Base-by-base conservation (phyloP, 129 eudicot species). In the Logfia minima region DNA sequence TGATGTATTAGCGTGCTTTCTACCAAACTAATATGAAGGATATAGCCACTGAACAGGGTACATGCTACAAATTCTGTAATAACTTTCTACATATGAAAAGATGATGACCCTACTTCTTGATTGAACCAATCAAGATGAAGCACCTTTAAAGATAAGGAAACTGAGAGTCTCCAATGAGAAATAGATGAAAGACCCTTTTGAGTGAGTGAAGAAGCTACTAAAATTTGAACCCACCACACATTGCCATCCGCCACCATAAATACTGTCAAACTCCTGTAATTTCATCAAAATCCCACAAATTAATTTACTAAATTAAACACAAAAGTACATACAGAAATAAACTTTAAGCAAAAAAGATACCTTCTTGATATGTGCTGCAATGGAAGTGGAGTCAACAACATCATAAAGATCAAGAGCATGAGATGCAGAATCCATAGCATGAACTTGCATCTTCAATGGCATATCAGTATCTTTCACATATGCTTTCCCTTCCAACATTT, bases 181-280 rank as follows among this genome's bases (percentile, higher is more conserved):
- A 68, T 87, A 87, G 72, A 87, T 79, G 79, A 84, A 87, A 67
- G 91, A 75, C 21, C 91, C 91, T 82, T 79, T 71, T 34, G 85
- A 75, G 28, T 87, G 91, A 55, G 86, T 84, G 79, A 87, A 84
- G 82, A 87, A 87, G 55, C 91, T 62, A 41, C 91, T 81, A 45
- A 87, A 87, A 72, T 82, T 82, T 75, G 88, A 79, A 18, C 91
- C 91, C 77, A 87, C 91, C 39, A 87, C 91, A 68, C 91, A 87
- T 56, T 87, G 86, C 88, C 91, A 87, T 79, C 88, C 88, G 65
- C 78, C 9, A 52, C 88, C 91, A 84, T 87, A 87, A 72, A 64
- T 66, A 78, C 75, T 48, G 72, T 87, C 91, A 82, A 87, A 87
- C 29, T 87, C 88, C 88, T 87, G 85, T n/a, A 55, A 60, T 66